Base-by-base conservation (phyloP, 805 yeast genomes). In the Cyberlindnera maclurae region DNA sequence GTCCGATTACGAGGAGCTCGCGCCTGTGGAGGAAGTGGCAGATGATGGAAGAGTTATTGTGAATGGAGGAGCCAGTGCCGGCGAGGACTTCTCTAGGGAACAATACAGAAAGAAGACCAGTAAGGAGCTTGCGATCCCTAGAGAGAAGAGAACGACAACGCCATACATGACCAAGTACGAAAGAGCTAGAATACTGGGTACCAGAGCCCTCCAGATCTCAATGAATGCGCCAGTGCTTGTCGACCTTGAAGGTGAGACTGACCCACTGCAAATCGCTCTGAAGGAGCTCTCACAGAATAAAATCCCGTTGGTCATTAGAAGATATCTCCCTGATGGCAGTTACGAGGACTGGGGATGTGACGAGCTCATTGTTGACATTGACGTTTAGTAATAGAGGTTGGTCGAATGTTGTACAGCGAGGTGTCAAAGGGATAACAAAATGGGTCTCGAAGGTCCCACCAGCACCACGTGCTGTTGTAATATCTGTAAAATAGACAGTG, bases 161-260 rank as follows among this genome's bases (percentile, higher is more conserved):
- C 99, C 99, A 38, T 93, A 90, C 61, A 89, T 93, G 97, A 93
- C 99, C 41, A 93, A 94, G 59, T 93, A 93, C 62, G 99, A 93
- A 70, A 77, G 97, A 53, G 99, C 99, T 7, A 78, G 99, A 67
- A 87, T 93, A 44, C 73, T 93, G 55, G 99, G 99, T 20, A 93
- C 99, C 10, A 76, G 99, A 54, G 98, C 99, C 2, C 68, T 93
- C 48, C 99, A 93, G 64, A 90, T 93, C 54, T 87, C 97, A 20
- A 84, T 93, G 85, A 93, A 93, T 59, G 98, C 99, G 1, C 98
- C 98, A 2, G 97, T 93, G 3, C 74, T 93, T 58, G 98, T 93
- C 31, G 98, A 94, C 57, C 77, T 93, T 42, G 99, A 93, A 65
- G 98, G 98, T 57, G 99, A 94, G 63, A 94, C 98, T 3, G 99